phyloP scores from a whole-genome alignment of 1,284 basidiomycete species.

The Schizopora paradoxa region DNA sequence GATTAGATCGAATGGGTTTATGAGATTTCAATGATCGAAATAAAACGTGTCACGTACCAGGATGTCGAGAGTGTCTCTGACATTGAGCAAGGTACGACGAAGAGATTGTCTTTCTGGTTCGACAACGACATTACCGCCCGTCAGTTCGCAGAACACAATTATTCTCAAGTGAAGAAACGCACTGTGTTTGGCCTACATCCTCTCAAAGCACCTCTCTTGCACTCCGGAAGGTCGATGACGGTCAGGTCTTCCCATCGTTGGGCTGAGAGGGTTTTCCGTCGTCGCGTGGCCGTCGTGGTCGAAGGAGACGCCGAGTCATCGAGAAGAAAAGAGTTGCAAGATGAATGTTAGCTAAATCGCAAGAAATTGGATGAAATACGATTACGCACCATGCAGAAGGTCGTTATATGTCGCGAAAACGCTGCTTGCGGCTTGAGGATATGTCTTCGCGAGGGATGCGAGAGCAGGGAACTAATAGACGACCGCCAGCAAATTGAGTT shows the following conservation, averaged over 20 bases:
- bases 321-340: no score
- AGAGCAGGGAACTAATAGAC: constrained; percentile 24
- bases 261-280: no score
- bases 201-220: constrained; percentile 51
- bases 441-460: constrained; percentile 38
- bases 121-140: constrained; percentile 1
- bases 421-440: constrained; percentile 44
- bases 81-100: constrained; percentile 65
- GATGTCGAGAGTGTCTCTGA: constrained; percentile 55
- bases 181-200: constrained; percentile 55
- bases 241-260: constrained; percentile 66
- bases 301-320: no score
- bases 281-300: no score
- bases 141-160: no score
- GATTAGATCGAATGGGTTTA: constrained; percentile 1
- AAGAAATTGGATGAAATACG: constrained; percentile 1
- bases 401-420: constrained; percentile 63
- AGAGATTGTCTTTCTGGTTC: background rate
- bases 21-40: constrained; percentile 22
- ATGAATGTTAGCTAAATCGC: no score
- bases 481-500: background rate
- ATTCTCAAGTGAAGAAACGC: no score
- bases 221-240: constrained; percentile 52
- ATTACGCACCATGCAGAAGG: constrained; percentile 40
- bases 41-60: constrained; percentile 27